Conservation (phyloP, 352 stramenopile genomes). For the Pythium rhizo-oryzae region DNA sequence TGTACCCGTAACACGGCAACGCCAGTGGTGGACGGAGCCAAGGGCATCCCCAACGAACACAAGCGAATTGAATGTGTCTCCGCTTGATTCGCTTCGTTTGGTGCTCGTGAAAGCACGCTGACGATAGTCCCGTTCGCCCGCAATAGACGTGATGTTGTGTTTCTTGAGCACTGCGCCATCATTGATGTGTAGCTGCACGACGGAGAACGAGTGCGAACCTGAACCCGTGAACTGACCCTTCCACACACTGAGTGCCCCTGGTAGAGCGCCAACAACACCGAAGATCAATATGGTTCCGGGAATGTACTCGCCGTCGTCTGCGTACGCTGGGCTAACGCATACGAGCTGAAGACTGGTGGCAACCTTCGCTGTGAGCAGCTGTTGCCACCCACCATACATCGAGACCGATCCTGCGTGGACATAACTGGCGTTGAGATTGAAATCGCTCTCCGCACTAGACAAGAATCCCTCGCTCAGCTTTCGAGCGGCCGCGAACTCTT, state of each 20-base stretch:
- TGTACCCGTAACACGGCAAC: constrained; percentile 53
- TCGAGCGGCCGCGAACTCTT: constrained; percentile 21
- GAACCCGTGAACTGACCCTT: constrained; percentile 49
- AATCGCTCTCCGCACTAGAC: constrained; percentile 37
- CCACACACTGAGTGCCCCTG: constrained; percentile 62
- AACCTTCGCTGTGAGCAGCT: constrained; percentile 43
- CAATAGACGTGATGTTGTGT: constrained; percentile 73
- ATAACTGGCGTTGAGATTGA: constrained; percentile 37
- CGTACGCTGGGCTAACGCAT: constrained; percentile 75
- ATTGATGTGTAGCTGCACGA: constrained; percentile 54
- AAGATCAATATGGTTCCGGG: constrained; percentile 75
- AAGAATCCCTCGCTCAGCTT: constrained; percentile 43
- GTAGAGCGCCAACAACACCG: constrained; percentile 41
- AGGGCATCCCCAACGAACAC: constrained; percentile 70
- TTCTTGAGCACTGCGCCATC: constrained; percentile 49
- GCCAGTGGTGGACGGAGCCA: constrained; percentile 75
- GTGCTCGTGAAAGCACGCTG: constrained; percentile 77
- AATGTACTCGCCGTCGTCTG: constrained; percentile 75
- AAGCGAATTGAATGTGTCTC: constrained; percentile 60
- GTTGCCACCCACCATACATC: constrained; percentile 76
- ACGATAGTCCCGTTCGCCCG: constrained; percentile 76
- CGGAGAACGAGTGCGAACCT: constrained; percentile 42
- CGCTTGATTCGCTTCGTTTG: constrained; percentile 14
- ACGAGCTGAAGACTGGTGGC: constrained; percentile 41
- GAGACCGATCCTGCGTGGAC: constrained; percentile 68